Evolutionary conservation across 2,329 filamentous ascomycete species (phyloP).

Genomic region (Metarhizium humberi): DNA sequence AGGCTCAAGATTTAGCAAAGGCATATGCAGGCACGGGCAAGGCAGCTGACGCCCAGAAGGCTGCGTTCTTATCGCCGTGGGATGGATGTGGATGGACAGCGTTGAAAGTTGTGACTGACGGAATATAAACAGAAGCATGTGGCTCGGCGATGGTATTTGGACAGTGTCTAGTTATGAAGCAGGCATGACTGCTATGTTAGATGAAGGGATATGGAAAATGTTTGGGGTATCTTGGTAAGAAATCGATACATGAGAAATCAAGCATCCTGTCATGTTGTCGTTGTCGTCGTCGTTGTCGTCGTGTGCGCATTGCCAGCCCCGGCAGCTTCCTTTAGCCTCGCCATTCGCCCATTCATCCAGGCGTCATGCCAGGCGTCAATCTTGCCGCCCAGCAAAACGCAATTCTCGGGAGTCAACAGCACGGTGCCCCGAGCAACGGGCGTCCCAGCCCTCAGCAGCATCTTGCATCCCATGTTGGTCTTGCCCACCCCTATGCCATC

Average conservation of each 20-base stretch:
- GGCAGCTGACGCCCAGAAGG: slow-evolving; percentile 64
- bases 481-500: slow-evolving; percentile 56
- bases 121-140: slow-evolving; percentile 5
- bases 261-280: background rate
- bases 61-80: slow-evolving; percentile 79
- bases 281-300: background rate
- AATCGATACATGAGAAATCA: slow-evolving; percentile 8
- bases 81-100: slow-evolving; percentile 53
- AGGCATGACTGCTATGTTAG: background rate
- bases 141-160: background rate
- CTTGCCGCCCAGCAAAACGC: slow-evolving; percentile 76
- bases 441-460: slow-evolving; percentile 57
- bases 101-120: slow-evolving; percentile 27
- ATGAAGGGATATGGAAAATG: background rate
- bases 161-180: background rate
- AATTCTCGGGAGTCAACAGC: slow-evolving; percentile 62
- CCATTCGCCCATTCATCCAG: slow-evolving; percentile 67
- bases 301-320: slow-evolving; percentile 10
- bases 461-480: slow-evolving; percentile 68
- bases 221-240: background rate
- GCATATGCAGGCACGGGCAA: slow-evolving; percentile 68
- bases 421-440: slow-evolving; percentile 66
- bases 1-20: slow-evolving; percentile 58
- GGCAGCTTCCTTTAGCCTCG: slow-evolving; percentile 54
- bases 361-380: slow-evolving; percentile 70